Evolutionary conservation across 306 rosid genomes (phyloP), one percentile per base, ranked within the genome.

Genomic region (Elaeagnus macrophylla): DNA sequence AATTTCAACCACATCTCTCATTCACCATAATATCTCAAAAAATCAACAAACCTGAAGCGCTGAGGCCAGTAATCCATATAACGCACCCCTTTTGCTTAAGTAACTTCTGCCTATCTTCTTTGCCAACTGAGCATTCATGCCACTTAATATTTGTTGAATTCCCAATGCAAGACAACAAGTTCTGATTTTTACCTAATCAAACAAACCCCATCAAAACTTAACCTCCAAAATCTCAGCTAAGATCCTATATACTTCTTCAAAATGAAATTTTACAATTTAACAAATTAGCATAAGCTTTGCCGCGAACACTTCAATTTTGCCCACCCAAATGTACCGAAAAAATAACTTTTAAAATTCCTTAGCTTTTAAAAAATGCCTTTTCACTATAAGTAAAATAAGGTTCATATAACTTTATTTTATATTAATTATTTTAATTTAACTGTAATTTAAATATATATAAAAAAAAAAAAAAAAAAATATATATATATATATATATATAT

Each of bases 41-140:
- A 37, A 47, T 54, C 51, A 66, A 59, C 10, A 54, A 16, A 84
- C 96, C 96, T 79, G 96, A 88, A 70, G 94, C 96, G 11, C 94
- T 84, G 77, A 88, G 94, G 59, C 96, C 94, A 0, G 94, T 88
- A 63, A 88, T 84, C 96, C 96, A 88, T 42, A 88, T 81, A 48
- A 84, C 87, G 47, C 96, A 88, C 20, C 96, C 96, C 72, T 79
- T 83, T 75, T 88, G 96, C 63, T 83, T 77, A 52, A 88, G 89
- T 66, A 88, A 81, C 78, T 81, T 79, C 79, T 83, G 83, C 78
- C 96, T 69, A 37, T 88, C 94, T 59, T 51, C 72, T 78, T 73
- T 81, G 56, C 83, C 89, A 40, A 87, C 51, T 45, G 74, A 87
- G 67, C 83, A 83, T 45, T 87, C 86, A 66, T 81, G 89, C 96